Evolutionary conservation across 768 basidiomycete species (phyloP), one percentile per base, ranked within the genome.

Genomic region (Filobasidium wieringae): DNA sequence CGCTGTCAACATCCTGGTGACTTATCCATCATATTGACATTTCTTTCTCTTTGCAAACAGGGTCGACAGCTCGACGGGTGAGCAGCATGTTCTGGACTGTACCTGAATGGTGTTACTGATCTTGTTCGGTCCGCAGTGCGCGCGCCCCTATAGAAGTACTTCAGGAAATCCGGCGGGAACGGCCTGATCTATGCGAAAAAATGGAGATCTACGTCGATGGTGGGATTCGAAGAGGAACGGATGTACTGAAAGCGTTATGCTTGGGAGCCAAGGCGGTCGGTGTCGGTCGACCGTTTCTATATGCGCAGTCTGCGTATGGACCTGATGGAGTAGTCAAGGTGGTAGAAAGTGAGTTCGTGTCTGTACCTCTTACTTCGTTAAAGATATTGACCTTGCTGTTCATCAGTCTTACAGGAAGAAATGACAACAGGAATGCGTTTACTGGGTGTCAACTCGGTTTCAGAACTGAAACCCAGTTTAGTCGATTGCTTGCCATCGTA

Each of bases 211-310:
- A 73, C 54, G 71, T 76, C 24, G 79, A 79, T 56, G 79, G 79
- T 1, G 79, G 79, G 3, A 74, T 79, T 36, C 64, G 77, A 24
- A 63, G 77, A 7, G 79, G 79, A 0, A 78, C 77, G 79, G 78
- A 79, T 56, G 71, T 78, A 17, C 59, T 79, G 19, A 78, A 76
- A 53, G 74, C 77, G 12, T 64, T 78, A 0, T 75, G 75, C 12
- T 64, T 79, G 2, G 91, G 91, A 9, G 91, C 91, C 2, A 84
- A 75, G 61, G 87, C 85, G 7, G 87, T 91, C 17, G 90, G 91
- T 4, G 75, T 95, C 31, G 91, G 91, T 1, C 78, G 91, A 14
- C 79, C 86, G 14, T 87, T 91, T 77, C 78, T 95, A 11, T 93
- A 86, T 66, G 88, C 73, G 7, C 75, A 78, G 43, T 58, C 66